Evolutionary conservation across 805 yeast species (phyloP).

Genomic region (Barnettozyma botsteinii): DNA sequence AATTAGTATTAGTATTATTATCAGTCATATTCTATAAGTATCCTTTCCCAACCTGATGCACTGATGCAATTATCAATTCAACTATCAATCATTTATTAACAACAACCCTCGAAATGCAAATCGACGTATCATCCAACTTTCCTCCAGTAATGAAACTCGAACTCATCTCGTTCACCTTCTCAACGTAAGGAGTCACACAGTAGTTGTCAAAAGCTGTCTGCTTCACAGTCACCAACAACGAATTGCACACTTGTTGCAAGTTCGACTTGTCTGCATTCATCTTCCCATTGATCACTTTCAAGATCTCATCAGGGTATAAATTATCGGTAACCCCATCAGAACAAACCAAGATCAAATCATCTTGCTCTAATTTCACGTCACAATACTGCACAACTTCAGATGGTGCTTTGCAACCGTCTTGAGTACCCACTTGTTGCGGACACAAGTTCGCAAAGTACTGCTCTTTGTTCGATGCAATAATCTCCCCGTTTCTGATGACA

Average conservation of each 20-base stretch:
- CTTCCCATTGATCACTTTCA: slow-evolving; percentile 32
- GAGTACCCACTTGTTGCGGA: slow-evolving; percentile 53
- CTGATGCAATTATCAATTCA: background rate
- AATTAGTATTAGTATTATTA: background rate
- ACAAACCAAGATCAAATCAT: slow-evolving; percentile 41
- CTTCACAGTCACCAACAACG: slow-evolving; percentile 39
- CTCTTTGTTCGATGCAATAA: slow-evolving; percentile 39
- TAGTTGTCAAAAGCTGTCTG: slow-evolving; percentile 47
- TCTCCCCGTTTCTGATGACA: slow-evolving; percentile 41
- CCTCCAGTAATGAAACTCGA: slow-evolving; percentile 40
- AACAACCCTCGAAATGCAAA: slow-evolving; percentile 42
- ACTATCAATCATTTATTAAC: slow-evolving; percentile 5
- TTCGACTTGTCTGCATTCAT: slow-evolving; percentile 25
- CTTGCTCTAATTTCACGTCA: slow-evolving; percentile 33
- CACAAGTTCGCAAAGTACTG: slow-evolving; percentile 42
- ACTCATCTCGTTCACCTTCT: slow-evolving; percentile 38
- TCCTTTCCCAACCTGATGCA: background rate
- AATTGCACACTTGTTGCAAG: slow-evolving; percentile 35
- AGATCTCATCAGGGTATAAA: slow-evolving; percentile 42
- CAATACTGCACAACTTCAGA: slow-evolving; percentile 43
- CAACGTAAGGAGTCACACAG: slow-evolving; percentile 49
- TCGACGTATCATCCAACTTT: slow-evolving; percentile 48
- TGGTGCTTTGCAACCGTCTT: slow-evolving; percentile 36
- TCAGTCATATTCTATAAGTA: background rate
- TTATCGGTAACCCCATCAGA: slow-evolving; percentile 53